phyloP scores from a whole-genome alignment of 2,329 filamentous ascomycete genomes.

The Paraphaeosphaeria sporulosa region DNA sequence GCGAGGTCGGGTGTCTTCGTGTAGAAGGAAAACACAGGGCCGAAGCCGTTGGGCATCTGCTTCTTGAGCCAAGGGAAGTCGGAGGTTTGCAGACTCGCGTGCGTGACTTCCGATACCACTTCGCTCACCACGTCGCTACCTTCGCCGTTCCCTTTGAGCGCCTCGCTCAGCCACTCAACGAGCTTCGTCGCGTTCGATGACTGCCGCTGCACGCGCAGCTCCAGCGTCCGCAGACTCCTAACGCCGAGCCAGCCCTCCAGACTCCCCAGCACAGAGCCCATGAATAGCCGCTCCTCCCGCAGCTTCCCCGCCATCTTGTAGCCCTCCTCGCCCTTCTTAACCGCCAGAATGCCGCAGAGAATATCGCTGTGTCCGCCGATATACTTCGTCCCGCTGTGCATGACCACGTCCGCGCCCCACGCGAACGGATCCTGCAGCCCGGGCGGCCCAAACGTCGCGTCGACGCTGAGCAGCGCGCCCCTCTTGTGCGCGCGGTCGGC shows the following conservation, averaged over 20 bases:
- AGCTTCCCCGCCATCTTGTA: constrained; percentile 57
- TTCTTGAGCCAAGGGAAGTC: constrained; percentile 72
- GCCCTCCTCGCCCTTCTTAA: constrained; percentile 54
- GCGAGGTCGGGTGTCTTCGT: constrained; percentile 70
- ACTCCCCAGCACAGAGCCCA: constrained; percentile 87
- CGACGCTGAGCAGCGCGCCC: constrained; percentile 82
- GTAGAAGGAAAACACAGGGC: constrained; percentile 83
- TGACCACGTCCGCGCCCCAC: constrained; percentile 82
- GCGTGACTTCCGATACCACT: constrained; percentile 69
- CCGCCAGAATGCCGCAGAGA: constrained; percentile 82
- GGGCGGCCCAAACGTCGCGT: constrained; percentile 92
- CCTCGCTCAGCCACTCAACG: constrained; percentile 73
- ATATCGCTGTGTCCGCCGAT: constrained; percentile 94
- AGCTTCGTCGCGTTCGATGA: constrained; percentile 73
- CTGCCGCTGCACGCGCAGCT: constrained; percentile 81
- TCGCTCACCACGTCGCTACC: constrained; percentile 57
- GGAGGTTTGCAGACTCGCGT: constrained; percentile 80
- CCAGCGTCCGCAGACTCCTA: constrained; percentile 83
- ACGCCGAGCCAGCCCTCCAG: constrained; percentile 93
- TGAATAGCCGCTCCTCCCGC: constrained; percentile 72
- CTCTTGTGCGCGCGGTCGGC: constrained; percentile 74
- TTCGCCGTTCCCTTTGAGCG: constrained; percentile 52
- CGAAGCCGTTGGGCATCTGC: constrained; percentile 93
- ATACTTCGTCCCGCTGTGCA: constrained; percentile 97
- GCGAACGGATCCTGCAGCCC: constrained; percentile 85